phyloP scores from a whole-genome alignment of 192 early-diverging fungal genomes.

The Entomortierella lignicola region DNA sequence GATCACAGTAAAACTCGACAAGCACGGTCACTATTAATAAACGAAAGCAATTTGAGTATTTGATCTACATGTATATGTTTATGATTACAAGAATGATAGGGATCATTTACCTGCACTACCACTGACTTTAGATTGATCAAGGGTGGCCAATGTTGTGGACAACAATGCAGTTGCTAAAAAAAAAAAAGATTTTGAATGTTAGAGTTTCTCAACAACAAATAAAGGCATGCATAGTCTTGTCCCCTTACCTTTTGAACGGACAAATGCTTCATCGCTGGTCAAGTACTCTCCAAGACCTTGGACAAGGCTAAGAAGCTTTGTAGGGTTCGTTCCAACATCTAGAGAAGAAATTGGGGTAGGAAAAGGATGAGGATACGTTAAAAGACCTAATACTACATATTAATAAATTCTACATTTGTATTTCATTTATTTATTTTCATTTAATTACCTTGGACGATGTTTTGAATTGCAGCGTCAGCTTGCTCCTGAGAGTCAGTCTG shows the following conservation, averaged over 20 bases:
- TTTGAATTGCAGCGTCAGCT: slow-evolving; percentile 50
- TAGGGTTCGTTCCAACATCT: slow-evolving; percentile 62
- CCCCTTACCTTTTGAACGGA: slow-evolving; percentile 81
- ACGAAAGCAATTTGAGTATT: slow-evolving; percentile 2
- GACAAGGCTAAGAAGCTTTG: slow-evolving; percentile 80
- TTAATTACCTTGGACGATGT: slow-evolving; percentile 48
- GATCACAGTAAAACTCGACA: slow-evolving; percentile 79
- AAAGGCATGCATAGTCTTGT: too few species aligned
- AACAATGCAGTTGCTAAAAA: slow-evolving; percentile 70
- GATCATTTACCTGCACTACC: slow-evolving; percentile 60
- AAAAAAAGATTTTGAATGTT: too few species aligned
- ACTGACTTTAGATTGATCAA: slow-evolving; percentile 61
- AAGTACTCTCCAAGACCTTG: slow-evolving; percentile 80
- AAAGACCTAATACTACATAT: not conserved
- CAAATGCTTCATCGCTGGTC: slow-evolving; percentile 85
- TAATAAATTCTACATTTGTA: too few species aligned
- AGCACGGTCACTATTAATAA: slow-evolving; percentile 64
- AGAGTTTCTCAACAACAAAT: too few species aligned
- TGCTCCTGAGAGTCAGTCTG: slow-evolving; percentile 55
- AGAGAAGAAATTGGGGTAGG: not conserved
- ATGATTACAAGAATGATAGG: not conserved
- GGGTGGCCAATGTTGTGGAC: slow-evolving; percentile 67
- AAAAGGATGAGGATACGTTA: not conserved
- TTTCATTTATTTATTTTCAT: too few species aligned
- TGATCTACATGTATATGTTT: too few species aligned